Percentiles rank a stretch among this genome's conserved stretches.
Evolutionary conservation across 129 eudicot genomes (phyloP).

Genomic region (Ambrosia trifida): DNA sequence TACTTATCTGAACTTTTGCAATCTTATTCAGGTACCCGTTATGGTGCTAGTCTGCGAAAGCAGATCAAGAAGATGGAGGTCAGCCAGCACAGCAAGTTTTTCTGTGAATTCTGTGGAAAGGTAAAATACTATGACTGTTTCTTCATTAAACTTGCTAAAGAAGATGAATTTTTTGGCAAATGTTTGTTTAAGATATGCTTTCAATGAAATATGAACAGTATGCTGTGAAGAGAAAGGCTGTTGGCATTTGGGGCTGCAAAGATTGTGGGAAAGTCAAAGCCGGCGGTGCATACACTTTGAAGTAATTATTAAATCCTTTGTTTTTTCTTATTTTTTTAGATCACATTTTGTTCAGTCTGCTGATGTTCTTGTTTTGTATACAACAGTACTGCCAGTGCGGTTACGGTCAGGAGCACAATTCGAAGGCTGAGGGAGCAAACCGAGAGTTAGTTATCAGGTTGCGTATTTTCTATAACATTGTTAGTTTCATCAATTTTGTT

Average conservation of each 20-base stretch:
- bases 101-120: constrained; percentile 96
- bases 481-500: constrained; percentile 25
- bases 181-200: not conserved
- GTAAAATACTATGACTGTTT: constrained; percentile 19
- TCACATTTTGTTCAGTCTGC: not conserved
- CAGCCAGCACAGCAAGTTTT: constrained; percentile 83
- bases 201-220: constrained; percentile 46
- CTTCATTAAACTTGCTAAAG: not conserved
- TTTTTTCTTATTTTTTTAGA: not conserved
- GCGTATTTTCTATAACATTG: not conserved
- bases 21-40: constrained; percentile 67
- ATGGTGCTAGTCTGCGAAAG: constrained; percentile 98
- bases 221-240: constrained; percentile 95
- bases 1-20: not conserved
- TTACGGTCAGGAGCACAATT: constrained; percentile 92
- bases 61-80: constrained; percentile 97
- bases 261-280: constrained; percentile 98
- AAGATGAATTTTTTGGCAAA: not conserved
- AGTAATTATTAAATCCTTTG: constrained; percentile 37
- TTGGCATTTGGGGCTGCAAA: constrained; percentile 98
- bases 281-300: constrained; percentile 94
- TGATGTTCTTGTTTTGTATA: not conserved
- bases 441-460: constrained; percentile 48
- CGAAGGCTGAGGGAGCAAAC: constrained; percentile 95
- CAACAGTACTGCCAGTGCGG: constrained; percentile 90